Percentiles rank a stretch among this genome's conserved stretches.
Evolutionary conservation across 768 basidiomycete genomes (phyloP).

Genomic region (Pulveroboletus sp.): DNA sequence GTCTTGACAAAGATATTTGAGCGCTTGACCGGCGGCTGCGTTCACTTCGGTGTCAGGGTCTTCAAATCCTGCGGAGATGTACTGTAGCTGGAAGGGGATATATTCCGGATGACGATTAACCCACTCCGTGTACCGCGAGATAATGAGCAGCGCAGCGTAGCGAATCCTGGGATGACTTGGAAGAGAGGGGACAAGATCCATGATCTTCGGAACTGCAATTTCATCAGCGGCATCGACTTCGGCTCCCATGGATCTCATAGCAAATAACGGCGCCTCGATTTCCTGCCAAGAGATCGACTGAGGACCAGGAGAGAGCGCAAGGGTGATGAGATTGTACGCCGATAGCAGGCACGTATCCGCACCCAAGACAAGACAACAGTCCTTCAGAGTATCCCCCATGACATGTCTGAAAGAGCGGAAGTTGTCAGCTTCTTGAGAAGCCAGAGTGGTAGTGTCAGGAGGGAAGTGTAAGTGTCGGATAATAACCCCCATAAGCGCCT

Average conservation of each 20-base stretch:
- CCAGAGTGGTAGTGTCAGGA: constrained; percentile 55
- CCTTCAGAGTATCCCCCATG: constrained; percentile 98
- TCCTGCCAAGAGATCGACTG: constrained; percentile 83
- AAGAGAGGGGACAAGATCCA: constrained; percentile 88
- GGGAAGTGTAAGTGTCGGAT: constrained; percentile 93
- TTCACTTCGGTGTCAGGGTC: constrained; percentile 75
- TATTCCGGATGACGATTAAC: constrained; percentile 85
- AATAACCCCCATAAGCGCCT: constrained; percentile 76
- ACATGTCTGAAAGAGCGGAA: constrained; percentile 95
- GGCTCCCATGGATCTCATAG: constrained; percentile 97
- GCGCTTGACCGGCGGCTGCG: constrained; percentile 91
- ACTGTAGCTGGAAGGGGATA: constrained; percentile 80
- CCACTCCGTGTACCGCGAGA: constrained; percentile 97
- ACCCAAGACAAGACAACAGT: constrained; percentile 92
- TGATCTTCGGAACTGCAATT: constrained; percentile 88
- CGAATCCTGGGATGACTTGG: constrained; percentile 88
- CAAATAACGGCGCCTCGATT: constrained; percentile 95
- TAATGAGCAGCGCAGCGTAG: constrained; percentile 92
- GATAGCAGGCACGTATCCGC: constrained; percentile 78
- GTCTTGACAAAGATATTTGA: constrained; percentile 96
- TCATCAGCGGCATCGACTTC: constrained; percentile 82
- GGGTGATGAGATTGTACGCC: constrained; percentile 75
- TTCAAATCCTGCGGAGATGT: constrained; percentile 90
- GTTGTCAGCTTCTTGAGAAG: constrained; percentile 84
- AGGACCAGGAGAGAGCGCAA: constrained; percentile 59